Evolutionary conservation across 257 asterid species (phyloP).

Genomic region (Solanum peruvianum): DNA sequence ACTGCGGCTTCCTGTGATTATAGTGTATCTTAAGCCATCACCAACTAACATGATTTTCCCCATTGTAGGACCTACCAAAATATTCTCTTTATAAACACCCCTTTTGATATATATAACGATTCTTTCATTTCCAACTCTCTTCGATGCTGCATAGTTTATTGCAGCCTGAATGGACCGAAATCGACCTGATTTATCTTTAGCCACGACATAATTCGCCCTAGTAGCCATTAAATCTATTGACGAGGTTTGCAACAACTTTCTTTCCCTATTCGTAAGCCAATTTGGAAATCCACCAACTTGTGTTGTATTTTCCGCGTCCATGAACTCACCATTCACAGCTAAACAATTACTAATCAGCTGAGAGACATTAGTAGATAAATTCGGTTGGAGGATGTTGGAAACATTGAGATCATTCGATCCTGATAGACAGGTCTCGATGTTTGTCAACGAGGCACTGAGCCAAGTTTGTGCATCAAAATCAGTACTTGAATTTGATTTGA

Average conservation of each 20-base stretch:
- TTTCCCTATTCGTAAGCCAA: conserved; percentile 27
- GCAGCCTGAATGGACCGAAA: conserved; percentile 63
- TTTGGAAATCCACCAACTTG: conserved; percentile 18
- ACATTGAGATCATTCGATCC: conserved; percentile 41
- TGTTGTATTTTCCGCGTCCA: background rate
- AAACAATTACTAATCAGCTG: conserved; percentile 55
- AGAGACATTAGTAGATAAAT: conserved; percentile 27
- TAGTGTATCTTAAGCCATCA: conserved; percentile 53
- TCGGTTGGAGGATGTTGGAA: conserved; percentile 33
- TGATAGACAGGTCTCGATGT: conserved; percentile 38
- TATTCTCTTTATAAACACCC: conserved; percentile 64
- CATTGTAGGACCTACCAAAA: conserved; percentile 34
- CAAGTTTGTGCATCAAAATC: conserved; percentile 57
- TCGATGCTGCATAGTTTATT: conserved; percentile 31
- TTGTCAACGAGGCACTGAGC: conserved; percentile 70
- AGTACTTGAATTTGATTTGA: conserved; percentile 14
- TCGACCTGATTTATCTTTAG: conserved; percentile 53
- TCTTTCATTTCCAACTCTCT: conserved; percentile 25
- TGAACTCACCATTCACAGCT: conserved; percentile 33
- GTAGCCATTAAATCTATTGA: conserved; percentile 3
- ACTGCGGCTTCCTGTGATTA: conserved; percentile 62
- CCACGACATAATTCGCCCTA: conserved; percentile 39
- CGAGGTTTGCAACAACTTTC: conserved; percentile 31
- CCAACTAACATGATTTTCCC: conserved; percentile 62
- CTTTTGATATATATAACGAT: conserved; percentile 56